phyloP scores from a whole-genome alignment of 148 eudicot genomes.

The Cornus florida region DNA sequence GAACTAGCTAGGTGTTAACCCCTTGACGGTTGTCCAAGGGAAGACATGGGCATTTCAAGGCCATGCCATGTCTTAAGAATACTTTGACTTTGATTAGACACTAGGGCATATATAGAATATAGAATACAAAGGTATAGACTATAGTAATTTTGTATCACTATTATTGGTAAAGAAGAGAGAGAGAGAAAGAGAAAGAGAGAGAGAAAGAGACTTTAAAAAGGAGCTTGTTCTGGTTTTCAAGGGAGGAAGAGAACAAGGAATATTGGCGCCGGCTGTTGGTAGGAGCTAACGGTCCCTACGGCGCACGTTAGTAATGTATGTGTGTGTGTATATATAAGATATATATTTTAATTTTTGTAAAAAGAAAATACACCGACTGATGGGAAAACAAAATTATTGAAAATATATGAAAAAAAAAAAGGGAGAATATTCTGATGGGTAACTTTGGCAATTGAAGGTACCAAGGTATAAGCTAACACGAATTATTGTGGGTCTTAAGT shows the following conservation, averaged over 20 bases:
- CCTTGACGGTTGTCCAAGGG: too few relatives aligned
- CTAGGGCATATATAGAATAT: constrained; percentile 3
- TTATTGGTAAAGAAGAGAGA: constrained; percentile 15
- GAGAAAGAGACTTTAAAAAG: constrained; percentile 3
- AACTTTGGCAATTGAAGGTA: too few relatives aligned
- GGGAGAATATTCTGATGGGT: too few relatives aligned
- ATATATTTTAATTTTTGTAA: background rate
- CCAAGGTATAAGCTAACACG: background rate
- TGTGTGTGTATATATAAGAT: background rate
- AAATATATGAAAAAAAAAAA: too few relatives aligned
- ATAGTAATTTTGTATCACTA: background rate
- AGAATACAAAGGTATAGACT: background rate
- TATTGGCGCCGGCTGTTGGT: constrained; percentile 53
- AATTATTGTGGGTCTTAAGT: background rate
- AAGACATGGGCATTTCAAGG: too few relatives aligned
- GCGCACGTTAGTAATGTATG: background rate
- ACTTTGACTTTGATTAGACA: too few relatives aligned
- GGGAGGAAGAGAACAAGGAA: constrained; percentile 42
- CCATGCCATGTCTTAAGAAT: too few relatives aligned
- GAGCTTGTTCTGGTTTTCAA: constrained; percentile 5
- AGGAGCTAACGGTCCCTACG: constrained; percentile 26
- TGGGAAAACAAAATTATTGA: too few relatives aligned
- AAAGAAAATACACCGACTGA: too few relatives aligned
- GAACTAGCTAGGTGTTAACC: background rate
- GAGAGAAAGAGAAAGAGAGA: constrained; percentile 17